Evolutionary conservation across 805 yeast species (phyloP).

Genomic region (Myxozyma melibiosi): DNA sequence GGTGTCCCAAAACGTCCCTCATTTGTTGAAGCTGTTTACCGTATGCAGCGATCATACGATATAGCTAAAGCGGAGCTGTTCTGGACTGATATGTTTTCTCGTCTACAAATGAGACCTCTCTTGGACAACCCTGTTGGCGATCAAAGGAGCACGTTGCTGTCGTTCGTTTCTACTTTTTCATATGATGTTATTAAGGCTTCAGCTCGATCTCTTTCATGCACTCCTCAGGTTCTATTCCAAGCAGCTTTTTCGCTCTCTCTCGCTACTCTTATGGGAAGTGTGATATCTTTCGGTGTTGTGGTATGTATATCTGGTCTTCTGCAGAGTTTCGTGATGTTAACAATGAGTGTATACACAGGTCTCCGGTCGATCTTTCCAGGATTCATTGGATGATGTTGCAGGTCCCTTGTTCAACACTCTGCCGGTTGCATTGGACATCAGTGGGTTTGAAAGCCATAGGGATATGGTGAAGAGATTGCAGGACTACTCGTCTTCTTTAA

Average conservation of each 20-base stretch:
- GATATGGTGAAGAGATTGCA: conserved; percentile 13
- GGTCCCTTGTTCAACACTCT: conserved; percentile 35
- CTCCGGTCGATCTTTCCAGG: conserved; percentile 24
- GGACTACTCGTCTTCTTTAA: conserved; percentile 5
- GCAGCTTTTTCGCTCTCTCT: conserved; percentile 28
- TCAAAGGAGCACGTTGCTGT: neutral
- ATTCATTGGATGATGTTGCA: conserved; percentile 20
- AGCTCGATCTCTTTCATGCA: conserved; percentile 21
- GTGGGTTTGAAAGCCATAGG: neutral
- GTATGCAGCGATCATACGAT: neutral
- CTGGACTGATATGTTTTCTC: conserved; percentile 12
- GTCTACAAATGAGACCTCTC: neutral
- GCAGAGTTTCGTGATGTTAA: neutral
- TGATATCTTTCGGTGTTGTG: conserved; percentile 22
- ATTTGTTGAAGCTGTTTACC: conserved; percentile 22
- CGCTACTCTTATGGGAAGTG: conserved; percentile 2
- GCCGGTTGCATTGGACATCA: conserved; percentile 21
- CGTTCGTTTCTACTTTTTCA: neutral
- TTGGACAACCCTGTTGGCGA: neutral
- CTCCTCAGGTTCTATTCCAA: conserved; percentile 33
- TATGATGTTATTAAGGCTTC: neutral
- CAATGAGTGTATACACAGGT: conserved; percentile 5
- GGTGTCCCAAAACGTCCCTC: conserved; percentile 24
- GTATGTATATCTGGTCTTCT: neutral
- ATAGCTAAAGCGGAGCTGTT: conserved; percentile 3